Evolutionary conservation across 805 yeast species (phyloP).

Genomic region (Kodamaea kaohsiungensis): DNA sequence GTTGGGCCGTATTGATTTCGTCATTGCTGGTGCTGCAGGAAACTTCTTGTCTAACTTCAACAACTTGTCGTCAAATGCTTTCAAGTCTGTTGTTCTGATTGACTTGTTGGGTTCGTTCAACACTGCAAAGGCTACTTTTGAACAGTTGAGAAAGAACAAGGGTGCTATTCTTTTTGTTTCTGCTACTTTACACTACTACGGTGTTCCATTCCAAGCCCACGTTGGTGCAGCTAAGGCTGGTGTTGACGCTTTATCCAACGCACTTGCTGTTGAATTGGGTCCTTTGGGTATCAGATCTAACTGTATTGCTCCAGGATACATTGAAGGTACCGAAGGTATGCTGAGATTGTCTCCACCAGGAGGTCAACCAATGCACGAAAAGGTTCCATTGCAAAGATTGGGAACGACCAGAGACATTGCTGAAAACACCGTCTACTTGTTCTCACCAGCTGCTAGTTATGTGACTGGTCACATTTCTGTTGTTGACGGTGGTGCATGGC

Average conservation of each 20-base stretch:
- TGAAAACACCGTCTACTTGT: slow-evolving; percentile 29
- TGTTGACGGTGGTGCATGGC: slow-evolving; percentile 32
- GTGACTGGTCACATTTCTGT: slow-evolving; percentile 28
- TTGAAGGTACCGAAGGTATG: slow-evolving; percentile 84
- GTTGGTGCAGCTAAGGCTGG: slow-evolving; percentile 98
- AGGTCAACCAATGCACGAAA: slow-evolving; percentile 36
- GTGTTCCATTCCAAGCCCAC: slow-evolving; percentile 85
- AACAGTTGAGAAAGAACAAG: slow-evolving; percentile 60
- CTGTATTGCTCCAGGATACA: slow-evolving; percentile 90
- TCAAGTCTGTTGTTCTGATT: slow-evolving; percentile 82
- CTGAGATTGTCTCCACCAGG: slow-evolving; percentile 56
- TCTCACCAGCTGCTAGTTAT: slow-evolving; percentile 28
- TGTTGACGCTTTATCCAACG: slow-evolving; percentile 80
- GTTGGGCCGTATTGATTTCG: slow-evolving; percentile 81
- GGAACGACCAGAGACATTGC: slow-evolving; percentile 31
- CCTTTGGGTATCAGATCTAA: slow-evolving; percentile 84
- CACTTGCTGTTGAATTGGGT: slow-evolving; percentile 88
- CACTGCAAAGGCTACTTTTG: slow-evolving; percentile 80
- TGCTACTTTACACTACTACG: slow-evolving; percentile 88
- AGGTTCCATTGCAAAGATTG: slow-evolving; percentile 29
- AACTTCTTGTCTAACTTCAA: slow-evolving; percentile 83
- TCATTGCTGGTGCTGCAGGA: slow-evolving; percentile 96
- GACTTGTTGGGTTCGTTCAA: slow-evolving; percentile 89
- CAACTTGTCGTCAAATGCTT: slow-evolving; percentile 79
- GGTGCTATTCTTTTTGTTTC: slow-evolving; percentile 80